Evolutionary conservation across 169 alveolate genomes (phyloP), one percentile per base, ranked within the genome.

Genomic region (Neospora caninum): DNA sequence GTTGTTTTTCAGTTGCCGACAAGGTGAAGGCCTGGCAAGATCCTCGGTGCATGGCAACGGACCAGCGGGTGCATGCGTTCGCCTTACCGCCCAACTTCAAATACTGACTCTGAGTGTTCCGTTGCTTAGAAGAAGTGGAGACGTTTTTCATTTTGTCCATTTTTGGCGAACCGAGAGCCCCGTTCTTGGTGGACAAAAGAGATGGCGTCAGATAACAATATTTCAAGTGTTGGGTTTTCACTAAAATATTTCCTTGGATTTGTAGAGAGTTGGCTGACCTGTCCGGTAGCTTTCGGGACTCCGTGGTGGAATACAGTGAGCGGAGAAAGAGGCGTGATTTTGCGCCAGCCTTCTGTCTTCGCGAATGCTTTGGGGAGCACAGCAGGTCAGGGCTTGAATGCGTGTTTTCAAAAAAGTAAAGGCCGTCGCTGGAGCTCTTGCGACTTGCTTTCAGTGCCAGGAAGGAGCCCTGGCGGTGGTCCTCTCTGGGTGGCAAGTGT

Each of bases 21-120:
- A 88, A 88, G 64, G 93, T 64, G 69, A 88, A 88, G 39, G 78
- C 36, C 54, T 54, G 64, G 70, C 93, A 88, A 38, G 86, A 41
- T 18, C 86, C 43, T 53, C 93, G 86, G 70, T 88, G 93, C 93
- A 39, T 88, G 86, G 67, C 69, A 58, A 88, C 58, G 84, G 93
- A 88, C 41, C 93, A 88, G 64, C 58, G 93, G 25, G 49, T 88
- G 82, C 93, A 88, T 58, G 64, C 64, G 54, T 88, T 88, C 58
- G 69, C 84, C n/a, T 54, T 88, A 39, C 93, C 93, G 1, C 89
- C 89, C 13, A 78, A 20, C 29, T 78, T 78, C 87, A 39, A 34
- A 39, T 78, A 25, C 49, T 78, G 87, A 78, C 31, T 16, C 25
- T 36, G 18, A 70, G 34, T 36, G 83, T 70, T n/a, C 29, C 18